Evolutionary conservation across 2,329 filamentous ascomycete species (phyloP), one percentile per base, ranked within the genome.

Genomic region (Diplodia scrobiculata): DNA sequence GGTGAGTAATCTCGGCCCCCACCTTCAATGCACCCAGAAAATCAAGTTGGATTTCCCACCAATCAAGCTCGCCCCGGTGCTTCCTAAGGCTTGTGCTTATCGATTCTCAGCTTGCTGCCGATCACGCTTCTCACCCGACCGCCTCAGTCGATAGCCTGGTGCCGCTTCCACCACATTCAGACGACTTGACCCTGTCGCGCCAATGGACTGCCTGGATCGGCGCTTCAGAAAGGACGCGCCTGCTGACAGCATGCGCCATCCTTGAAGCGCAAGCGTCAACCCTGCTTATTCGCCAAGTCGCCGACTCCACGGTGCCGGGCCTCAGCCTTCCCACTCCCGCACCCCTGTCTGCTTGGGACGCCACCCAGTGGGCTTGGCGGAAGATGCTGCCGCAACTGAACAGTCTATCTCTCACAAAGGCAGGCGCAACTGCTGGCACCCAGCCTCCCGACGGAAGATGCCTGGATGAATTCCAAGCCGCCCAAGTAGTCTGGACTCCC

Each of bases 181-280:
- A 68, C 2, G 71, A 75, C 29, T 67, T 71, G 29, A 58, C 67
- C n/a, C 71, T 71, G 6, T 66, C 70, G 13, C 68, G 71, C 14
- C 70, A 68, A 36, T 79, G 77, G 77, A 50, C 53, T 0, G 71
- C 72, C 25, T 79, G 77, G 77, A 69, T 75, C 11, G 68, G 71
- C 21, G 66, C 74, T 2, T 71, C 73, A 9, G 70, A 69, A 21
- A 75, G 71, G 67, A 75, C 76, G 67, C 77, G 76, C 7, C 70
- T 82, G 3, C 73, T 82, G 3, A 65, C 77, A 13, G 75, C 77
- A 11, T 82, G 78, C 71, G 80, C 77, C 64, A 71, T 80, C 27
- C 71, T 82, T 10, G 79, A 81, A 59, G 74, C 73, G 9, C 77
- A 81, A 66, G 48, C 45, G n/a, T 36, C 29, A n/a, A 60, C 47